Base-by-base conservation (phyloP, 2,329 filamentous ascomycete genomes). In the Ophiostoma sp. region DNA sequence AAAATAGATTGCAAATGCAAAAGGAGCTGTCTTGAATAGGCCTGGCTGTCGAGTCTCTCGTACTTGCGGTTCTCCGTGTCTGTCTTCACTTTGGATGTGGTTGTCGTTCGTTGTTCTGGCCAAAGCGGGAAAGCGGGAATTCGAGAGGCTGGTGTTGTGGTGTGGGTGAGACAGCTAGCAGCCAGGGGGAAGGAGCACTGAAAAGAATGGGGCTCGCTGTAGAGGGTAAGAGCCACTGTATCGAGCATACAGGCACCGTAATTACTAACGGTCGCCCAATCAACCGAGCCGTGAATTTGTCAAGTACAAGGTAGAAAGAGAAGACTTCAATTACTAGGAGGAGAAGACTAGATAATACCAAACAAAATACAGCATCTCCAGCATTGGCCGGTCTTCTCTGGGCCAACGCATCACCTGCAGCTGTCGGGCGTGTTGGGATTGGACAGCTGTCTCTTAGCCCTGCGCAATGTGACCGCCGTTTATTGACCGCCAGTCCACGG, bases 141-240 rank as follows among this genome's bases (percentile, higher is more conserved):
- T 76, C 72, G 75, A 79, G 77, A 78, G 78, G 78, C 74, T 79
- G 78, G 78, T 17, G 17, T 15, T 57, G 52, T 35, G 23, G 44
- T 33, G 68, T 36, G 64, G 65, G 70, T 71, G 66, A 68, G 70
- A 71, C 70, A 71, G n/a, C 23, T 4, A 39, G 36, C 36, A 39
- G 48, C 35, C 10, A 31, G 39, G 23, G 57, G 23, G 57, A 33
- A 27, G 23, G 57, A 33, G 27, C 57, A 65, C 35, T 39, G 62
- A 23, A 64, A 64, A 66, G 23, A 67, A 41, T 41, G 52, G 52
- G 52, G 52, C 52, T 15, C 10, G 8, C 52, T 57, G 52, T 57
- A 57, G n/a, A n/a, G n/a, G n/a, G n/a, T n/a, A n/a, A 33, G 62
- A 64, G 62, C 62, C 62, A 69, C 52, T 27, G 52, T 27, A 57